These are phyloP conservation scores for Magnusiomyces clavatus DNA, from an alignment of 1,139 yeast species.

Conservation along the genomic window DNA sequence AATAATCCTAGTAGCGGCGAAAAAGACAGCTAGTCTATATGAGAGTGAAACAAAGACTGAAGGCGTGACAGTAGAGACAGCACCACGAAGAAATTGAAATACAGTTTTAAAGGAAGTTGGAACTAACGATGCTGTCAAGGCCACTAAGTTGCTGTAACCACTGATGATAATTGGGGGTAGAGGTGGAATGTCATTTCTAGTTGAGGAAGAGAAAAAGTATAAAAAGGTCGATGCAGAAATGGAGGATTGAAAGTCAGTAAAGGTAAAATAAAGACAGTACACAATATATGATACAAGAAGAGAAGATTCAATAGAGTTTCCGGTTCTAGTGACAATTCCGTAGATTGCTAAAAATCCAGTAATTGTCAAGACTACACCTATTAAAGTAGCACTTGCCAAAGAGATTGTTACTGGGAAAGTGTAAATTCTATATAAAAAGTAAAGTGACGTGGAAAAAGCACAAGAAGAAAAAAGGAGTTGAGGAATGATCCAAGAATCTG, in stretches of 20 bases:
- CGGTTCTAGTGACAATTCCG: constrained; percentile 77
- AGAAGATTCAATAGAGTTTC: constrained; percentile 85
- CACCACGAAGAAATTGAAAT: constrained; percentile 59
- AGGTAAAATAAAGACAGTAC: constrained; percentile 82
- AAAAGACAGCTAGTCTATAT: constrained; percentile 78
- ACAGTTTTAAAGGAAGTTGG: constrained; percentile 49
- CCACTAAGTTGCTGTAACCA: constrained; percentile 34
- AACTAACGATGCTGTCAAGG: constrained; percentile 38
- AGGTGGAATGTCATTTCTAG: constrained; percentile 25
- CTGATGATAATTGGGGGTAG: constrained; percentile 34
- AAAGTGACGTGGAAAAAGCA: constrained; percentile 65
- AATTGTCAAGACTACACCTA: constrained; percentile 77
- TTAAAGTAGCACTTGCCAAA: constrained; percentile 65
- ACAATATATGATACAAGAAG: constrained; percentile 83
- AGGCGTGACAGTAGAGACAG: constrained; percentile 69
- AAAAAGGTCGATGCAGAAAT: constrained; percentile 23
- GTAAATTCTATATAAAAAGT: constrained; percentile 76
- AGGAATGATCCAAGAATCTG: constrained; percentile 75
- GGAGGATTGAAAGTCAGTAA: constrained; percentile 56
- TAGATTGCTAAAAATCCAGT: constrained; percentile 68
- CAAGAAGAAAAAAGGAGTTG: constrained; percentile 69
- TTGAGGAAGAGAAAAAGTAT: constrained; percentile 20
- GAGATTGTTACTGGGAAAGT: constrained; percentile 61
- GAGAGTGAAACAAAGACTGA: constrained; percentile 76
- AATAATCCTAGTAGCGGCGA: constrained; percentile 88